Conservation (phyloP, 2,329 filamentous ascomycete species). For the Penicillium sp. region DNA sequence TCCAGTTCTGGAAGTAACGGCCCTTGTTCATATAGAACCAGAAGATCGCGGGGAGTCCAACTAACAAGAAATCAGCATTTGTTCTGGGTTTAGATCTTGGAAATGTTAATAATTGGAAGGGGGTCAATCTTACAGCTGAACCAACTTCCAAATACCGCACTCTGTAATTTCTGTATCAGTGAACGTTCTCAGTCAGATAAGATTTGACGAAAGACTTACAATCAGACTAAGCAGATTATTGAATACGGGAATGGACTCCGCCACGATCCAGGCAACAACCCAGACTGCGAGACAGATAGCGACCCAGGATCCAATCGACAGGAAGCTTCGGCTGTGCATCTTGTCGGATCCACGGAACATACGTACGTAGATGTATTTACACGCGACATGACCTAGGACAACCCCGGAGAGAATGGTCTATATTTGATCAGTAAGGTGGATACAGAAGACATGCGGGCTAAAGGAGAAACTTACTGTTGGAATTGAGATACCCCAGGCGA, state of each 20-base stretch:
- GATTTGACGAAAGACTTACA: slow-evolving; percentile 18
- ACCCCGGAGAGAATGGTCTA: slow-evolving; percentile 66
- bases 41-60: slow-evolving; percentile 42
- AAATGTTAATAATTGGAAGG: not conserved
- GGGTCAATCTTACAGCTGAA: slow-evolving; percentile 51
- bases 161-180: slow-evolving; percentile 25
- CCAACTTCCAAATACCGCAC: slow-evolving; percentile 63
- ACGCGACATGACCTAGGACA: slow-evolving; percentile 64
- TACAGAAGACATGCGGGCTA: not conserved
- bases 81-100: too few relatives aligned
- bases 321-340: slow-evolving; percentile 48
- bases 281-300: slow-evolving; percentile 56
- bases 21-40: slow-evolving; percentile 38
- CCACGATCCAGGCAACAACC: slow-evolving; percentile 63
- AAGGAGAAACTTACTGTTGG: slow-evolving; percentile 50
- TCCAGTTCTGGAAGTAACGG: slow-evolving; percentile 29
- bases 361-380: slow-evolving; percentile 64
- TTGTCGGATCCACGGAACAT: slow-evolving; percentile 59
- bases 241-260: slow-evolving; percentile 68
- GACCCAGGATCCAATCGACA: slow-evolving; percentile 58
- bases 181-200: not conserved
- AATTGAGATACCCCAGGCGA: slow-evolving; percentile 66
- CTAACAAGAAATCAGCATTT: slow-evolving; percentile 15
- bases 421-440: not conserved
- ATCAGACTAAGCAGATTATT: slow-evolving; percentile 64